Base-by-base conservation (phyloP, 2,329 filamentous ascomycete species). In the Xylariaceae sp. region DNA sequence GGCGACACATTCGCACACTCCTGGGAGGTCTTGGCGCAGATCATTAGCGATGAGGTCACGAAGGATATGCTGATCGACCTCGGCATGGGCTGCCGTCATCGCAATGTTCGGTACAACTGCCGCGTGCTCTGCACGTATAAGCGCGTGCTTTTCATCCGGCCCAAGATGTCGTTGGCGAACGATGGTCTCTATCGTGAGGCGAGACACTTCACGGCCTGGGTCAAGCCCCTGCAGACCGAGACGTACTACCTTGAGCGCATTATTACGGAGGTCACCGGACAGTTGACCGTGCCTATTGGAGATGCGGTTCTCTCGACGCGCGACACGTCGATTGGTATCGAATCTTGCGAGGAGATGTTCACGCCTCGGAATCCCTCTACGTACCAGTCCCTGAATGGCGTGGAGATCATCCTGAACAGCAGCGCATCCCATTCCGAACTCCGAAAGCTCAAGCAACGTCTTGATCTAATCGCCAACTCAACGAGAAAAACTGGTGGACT, bases 171-270 rank as follows among this genome's bases (percentile, higher is more conserved):
- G 3, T 35, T 61, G 11, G 61, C 61, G 4, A 61, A 57, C 7
- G 57, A 63, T 15, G 53, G 54, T 2, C 45, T 63, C 2, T 64
- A 64, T 17, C 39, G 62, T 30, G 62, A 64, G 34, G 55, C 39
- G 0, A 7, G 57, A 18, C 71, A 73, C 59, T 78, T 78, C 59
- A 76, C 74, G 2, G 69, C 76, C 0, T 78, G 77, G 76, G 64
- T 63, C 2, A 72, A 72, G 53, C 71, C 69, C 1, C 64, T 71
- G 37, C 66, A 74, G 51, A 65, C 68, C 0, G 76, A 78, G 60
- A 62, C 69, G 7, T 76, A 74, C 61, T 72, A 76, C 49, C 71
- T 77, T 0, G 72, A 74, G 18, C 64, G 69, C 1, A 61, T 70
- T 2, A 64, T 74, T 8, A 58, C 65, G 8, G 61, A 70, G 17